Evolutionary conservation across 2,329 filamentous ascomycete genomes (phyloP), one percentile per base, ranked within the genome.

Genomic region (Fusarium poae): DNA sequence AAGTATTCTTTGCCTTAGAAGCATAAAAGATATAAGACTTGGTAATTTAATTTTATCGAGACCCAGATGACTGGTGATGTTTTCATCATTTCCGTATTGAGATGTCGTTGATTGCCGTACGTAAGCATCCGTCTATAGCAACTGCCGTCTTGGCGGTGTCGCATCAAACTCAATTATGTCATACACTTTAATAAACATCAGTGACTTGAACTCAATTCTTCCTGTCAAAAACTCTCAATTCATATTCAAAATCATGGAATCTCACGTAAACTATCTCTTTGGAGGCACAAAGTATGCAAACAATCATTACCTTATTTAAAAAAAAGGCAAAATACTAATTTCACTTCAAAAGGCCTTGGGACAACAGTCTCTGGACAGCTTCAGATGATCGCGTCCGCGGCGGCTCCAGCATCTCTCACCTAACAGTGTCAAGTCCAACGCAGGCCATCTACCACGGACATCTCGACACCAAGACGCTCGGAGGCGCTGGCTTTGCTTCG

Each of bases 401-500:
- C 61, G 92, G 92, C 51, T 85, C 84, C 62, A 93, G 90, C 65
- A 78, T 81, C 57, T 89, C 87, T 32, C 78, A 83, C 64, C 77
- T 88, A n/a, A 77, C 76, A 42, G 78, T 79, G 48, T 62, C 74
- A 21, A 57, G 67, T 13, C 68, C 71, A 43, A 65, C 74, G 51
- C 65, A 65, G 78, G 88, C 90, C 78, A 57, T 84, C 79, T 94
- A 94, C 79, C 80, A 87, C 67, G 92, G 93, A 4, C 82, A 83
- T 25, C 84, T 96, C 21, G 92, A 96, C 79, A 93, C 90, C 67
- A 85, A 84, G 54, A 88, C 91, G 0, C 87, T 96, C 0, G 92
- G 92, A 27, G 92, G 92, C 30, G 92, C 93, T 1, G 93, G 93
- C 7, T 96, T 97, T 75, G 92, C 92, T 12, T 92, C 90, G 6